Conservation (phyloP, 306 rosid genomes). For the Ceratonia siliqua region DNA sequence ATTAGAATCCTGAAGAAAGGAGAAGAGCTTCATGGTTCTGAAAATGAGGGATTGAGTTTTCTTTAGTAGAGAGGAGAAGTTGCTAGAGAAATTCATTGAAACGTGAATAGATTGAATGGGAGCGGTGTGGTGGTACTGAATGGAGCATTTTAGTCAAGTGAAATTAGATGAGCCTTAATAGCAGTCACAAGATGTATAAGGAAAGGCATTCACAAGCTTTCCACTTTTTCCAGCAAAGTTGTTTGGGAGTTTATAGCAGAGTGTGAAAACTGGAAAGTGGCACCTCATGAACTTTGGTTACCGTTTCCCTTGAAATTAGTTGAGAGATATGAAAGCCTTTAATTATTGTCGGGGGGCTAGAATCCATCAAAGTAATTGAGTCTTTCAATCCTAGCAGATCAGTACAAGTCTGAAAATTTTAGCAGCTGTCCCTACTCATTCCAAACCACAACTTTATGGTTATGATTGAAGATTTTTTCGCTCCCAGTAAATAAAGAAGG, state of each 20-base stretch:
- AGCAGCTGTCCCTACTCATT: too few relatives aligned
- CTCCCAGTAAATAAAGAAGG: not conserved
- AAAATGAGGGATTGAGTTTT: conserved; percentile 34
- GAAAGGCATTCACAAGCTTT: conserved; percentile 41
- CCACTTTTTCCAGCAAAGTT: conserved; percentile 40
- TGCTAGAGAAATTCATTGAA: conserved; percentile 32
- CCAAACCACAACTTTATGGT: too few relatives aligned
- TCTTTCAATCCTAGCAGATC: not conserved
- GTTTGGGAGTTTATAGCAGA: conserved; percentile 23
- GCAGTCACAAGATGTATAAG: conserved; percentile 46
- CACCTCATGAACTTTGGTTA: not conserved
- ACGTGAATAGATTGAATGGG: conserved; percentile 69
- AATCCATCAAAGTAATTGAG: not conserved
- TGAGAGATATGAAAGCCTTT: not conserved
- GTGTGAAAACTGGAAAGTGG: not conserved
- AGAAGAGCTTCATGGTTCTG: conserved; percentile 23
- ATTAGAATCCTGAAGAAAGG: not conserved
- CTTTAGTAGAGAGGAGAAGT: conserved; percentile 34
- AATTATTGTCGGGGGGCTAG: not conserved
- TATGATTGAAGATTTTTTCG: too few relatives aligned
- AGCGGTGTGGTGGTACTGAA: conserved; percentile 53
- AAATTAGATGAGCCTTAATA: conserved; percentile 50
- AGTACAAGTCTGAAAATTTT: not conserved
- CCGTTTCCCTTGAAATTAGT: not conserved
- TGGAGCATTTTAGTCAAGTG: conserved; percentile 37